Evolutionary conservation across 2,329 filamentous ascomycete species (phyloP).

Genomic region (Ceratocystis lukuohia): DNA sequence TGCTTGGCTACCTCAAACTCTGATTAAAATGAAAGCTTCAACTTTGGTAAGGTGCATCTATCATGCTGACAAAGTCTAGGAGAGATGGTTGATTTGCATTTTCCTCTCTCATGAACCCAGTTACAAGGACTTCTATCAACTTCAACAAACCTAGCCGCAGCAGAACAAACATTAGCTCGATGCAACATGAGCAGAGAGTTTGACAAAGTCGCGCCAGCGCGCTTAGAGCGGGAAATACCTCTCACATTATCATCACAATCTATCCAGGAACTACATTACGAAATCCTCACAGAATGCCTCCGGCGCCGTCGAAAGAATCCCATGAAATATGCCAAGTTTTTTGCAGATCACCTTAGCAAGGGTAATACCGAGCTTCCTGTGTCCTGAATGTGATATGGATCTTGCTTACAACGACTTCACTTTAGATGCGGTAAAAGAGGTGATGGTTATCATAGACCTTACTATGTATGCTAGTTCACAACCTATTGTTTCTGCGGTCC

Average conservation of each 20-base stretch:
- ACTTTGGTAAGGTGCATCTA: too few relatives aligned
- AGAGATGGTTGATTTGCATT: too few relatives aligned
- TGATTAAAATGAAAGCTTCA: too few relatives aligned
- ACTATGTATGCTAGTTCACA: background rate
- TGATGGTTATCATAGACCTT: background rate
- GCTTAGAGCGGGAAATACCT: background rate
- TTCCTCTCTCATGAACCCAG: too few relatives aligned
- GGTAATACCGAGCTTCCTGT: background rate
- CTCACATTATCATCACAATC: background rate
- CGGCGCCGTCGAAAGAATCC: background rate
- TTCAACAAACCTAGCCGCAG: background rate
- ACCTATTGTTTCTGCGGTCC: background rate
- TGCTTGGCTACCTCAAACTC: too few relatives aligned
- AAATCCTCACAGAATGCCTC: background rate
- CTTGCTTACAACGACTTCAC: background rate
- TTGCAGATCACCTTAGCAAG: background rate
- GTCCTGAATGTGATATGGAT: background rate
- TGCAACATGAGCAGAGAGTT: constrained; percentile 1
- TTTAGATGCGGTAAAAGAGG: background rate
- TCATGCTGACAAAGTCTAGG: too few relatives aligned
- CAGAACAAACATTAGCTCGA: background rate
- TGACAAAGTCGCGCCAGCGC: background rate
- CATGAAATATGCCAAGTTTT: background rate
- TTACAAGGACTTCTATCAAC: background rate
- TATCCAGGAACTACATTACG: background rate